phyloP scores from a whole-genome alignment of 2,329 filamentous ascomycete species.

The Trichoderma hamatum region DNA sequence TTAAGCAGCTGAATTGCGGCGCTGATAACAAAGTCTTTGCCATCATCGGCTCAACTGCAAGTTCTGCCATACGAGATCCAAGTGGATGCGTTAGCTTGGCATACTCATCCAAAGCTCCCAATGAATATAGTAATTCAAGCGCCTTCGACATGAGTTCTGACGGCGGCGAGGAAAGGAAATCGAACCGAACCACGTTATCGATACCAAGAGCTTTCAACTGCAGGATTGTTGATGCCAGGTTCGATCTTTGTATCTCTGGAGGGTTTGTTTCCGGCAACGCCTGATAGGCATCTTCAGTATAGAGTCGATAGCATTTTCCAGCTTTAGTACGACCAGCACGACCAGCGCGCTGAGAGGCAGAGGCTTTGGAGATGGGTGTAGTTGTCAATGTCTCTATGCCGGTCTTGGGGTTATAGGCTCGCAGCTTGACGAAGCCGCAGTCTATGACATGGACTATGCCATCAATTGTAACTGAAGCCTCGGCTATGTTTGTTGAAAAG shows the following conservation, averaged over 20 bases:
- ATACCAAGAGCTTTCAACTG: constrained; percentile 95
- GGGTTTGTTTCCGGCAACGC: constrained; percentile 70
- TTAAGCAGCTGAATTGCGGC: constrained; percentile 73
- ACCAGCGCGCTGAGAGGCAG: constrained; percentile 87
- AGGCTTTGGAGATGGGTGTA: constrained; percentile 83
- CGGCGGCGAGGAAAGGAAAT: constrained; percentile 84
- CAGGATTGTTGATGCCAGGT: constrained; percentile 83
- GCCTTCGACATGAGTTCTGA: constrained; percentile 82
- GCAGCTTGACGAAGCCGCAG: constrained; percentile 85
- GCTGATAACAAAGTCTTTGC: constrained; percentile 82
- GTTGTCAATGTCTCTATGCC: constrained; percentile 87
- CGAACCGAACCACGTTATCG: constrained; percentile 89
- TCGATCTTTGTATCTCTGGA: constrained; percentile 90
- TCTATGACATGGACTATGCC: constrained; percentile 92
- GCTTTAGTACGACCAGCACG: constrained; percentile 85
- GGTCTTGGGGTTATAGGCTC: constrained; percentile 79
- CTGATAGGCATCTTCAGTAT: constrained; percentile 74
- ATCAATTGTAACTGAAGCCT: constrained; percentile 92
- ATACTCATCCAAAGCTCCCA: constrained; percentile 86
- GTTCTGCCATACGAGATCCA: constrained; percentile 88
- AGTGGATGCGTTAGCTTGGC: constrained; percentile 87
- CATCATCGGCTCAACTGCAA: constrained; percentile 95
- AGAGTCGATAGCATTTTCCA: constrained; percentile 93
- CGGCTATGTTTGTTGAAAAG: constrained; percentile 92
- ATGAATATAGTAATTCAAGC: constrained; percentile 81